A percentile compares a stretch with the other conserved stretches of the same genome.
Conservation (phyloP, 2,329 filamentous ascomycete species). For the Purpureocillium takamizusanense region DNA sequence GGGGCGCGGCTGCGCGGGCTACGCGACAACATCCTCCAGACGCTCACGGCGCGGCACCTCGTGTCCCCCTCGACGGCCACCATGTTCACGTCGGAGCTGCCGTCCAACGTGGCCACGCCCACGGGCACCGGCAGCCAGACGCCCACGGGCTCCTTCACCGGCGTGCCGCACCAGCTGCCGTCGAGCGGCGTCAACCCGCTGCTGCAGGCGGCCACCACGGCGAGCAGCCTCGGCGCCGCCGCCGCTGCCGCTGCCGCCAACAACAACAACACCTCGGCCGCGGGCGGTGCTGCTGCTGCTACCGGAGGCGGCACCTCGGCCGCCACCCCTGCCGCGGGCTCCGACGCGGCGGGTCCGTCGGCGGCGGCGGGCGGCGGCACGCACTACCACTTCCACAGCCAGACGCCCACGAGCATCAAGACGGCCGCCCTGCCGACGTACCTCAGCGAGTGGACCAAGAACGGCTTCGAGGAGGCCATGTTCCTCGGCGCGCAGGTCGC, state of each 20-base stretch:
- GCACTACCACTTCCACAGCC: constrained; percentile 47
- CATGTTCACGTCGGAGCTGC: constrained; percentile 94
- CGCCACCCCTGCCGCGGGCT: constrained; percentile 32
- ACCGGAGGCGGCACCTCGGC: no score
- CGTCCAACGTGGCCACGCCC: constrained; percentile 86
- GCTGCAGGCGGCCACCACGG: constrained; percentile 81
- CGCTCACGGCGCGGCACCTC: constrained; percentile 72
- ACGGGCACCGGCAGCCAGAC: constrained; percentile 86
- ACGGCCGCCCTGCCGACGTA: constrained; percentile 71
- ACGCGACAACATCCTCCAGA: constrained; percentile 77
- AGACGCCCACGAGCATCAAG: constrained; percentile 80
- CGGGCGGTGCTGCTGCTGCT: constrained; percentile 19
- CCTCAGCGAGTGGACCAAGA: constrained; percentile 83
- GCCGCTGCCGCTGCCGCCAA: constrained; percentile 23
- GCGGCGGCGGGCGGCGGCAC: constrained; percentile 21
- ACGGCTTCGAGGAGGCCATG: constrained; percentile 67
- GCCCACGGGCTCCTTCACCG: constrained; percentile 57
- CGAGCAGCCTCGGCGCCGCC: constrained; percentile 44
- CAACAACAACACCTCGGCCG: constrained; percentile 19
- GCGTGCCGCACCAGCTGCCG: constrained; percentile 43
- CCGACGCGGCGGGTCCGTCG: constrained; percentile 25
- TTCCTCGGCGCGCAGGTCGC: constrained; percentile 86
- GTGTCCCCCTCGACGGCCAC: constrained; percentile 88
- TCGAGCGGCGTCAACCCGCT: constrained; percentile 73
- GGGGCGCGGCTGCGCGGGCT: constrained; percentile 68